phyloP scores from a whole-genome alignment of 2,329 filamentous ascomycete species.

The Dothideomycetes sp. region DNA sequence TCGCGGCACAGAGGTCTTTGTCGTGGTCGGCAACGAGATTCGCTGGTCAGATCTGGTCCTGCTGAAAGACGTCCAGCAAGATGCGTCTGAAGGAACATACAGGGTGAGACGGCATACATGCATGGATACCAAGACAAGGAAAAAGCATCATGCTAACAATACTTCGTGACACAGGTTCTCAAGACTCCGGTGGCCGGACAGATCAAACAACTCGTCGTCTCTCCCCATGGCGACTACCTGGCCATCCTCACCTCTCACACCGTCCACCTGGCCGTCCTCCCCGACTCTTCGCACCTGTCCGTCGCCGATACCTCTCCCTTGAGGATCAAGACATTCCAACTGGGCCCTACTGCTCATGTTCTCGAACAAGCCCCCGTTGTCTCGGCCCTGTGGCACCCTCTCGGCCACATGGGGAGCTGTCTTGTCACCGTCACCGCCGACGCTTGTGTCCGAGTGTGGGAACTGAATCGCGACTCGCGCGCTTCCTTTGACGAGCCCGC shows the following conservation, averaged over 20 bases:
- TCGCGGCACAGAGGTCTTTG: conserved; percentile 79
- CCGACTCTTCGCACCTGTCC: conserved; percentile 67
- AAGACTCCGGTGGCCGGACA: conserved; percentile 69
- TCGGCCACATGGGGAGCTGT: conserved; percentile 71
- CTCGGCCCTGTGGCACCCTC: conserved; percentile 83
- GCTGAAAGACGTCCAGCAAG: conserved; percentile 52
- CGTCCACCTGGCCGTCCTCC: conserved; percentile 77
- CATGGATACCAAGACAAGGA: too few relatives aligned
- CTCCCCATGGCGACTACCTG: conserved; percentile 70
- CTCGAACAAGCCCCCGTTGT: conserved; percentile 72
- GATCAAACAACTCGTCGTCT: conserved; percentile 77
- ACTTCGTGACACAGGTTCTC: conserved; percentile 62
- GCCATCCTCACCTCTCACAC: conserved; percentile 82
- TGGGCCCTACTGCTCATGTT: conserved; percentile 89
- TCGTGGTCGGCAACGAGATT: conserved; percentile 80
- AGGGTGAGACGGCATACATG: conserved; percentile 8
- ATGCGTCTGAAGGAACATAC: not conserved
- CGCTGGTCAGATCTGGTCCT: conserved; percentile 80
- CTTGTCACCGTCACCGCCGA: conserved; percentile 84
- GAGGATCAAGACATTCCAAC: conserved; percentile 75
- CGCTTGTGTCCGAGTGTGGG: conserved; percentile 83
- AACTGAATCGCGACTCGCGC: conserved; percentile 71
- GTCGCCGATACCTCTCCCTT: conserved; percentile 58
- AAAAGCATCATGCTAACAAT: too few relatives aligned
- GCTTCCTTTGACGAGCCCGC: conserved; percentile 81